Percentiles rank a stretch among this genome's conserved stretches.
phyloP scores from a whole-genome alignment of 139 green algal species.

The Chlamydomonas sphaeroides region DNA sequence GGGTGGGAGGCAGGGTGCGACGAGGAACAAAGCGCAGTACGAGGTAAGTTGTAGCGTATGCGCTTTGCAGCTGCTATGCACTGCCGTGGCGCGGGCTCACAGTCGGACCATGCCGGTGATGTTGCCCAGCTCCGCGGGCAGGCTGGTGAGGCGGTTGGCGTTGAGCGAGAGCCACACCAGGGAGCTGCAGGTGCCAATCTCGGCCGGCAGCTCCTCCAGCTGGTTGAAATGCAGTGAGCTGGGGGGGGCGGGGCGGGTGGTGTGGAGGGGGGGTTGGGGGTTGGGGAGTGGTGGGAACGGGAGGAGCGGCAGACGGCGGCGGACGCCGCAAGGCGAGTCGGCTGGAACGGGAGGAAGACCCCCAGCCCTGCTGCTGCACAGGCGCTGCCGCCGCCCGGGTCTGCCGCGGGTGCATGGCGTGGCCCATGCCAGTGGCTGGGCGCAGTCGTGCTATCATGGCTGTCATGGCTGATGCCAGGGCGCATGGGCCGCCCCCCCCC shows the following conservation, averaged over 20 bases:
- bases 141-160: slow-evolving; percentile 44
- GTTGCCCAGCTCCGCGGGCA: slow-evolving; percentile 45
- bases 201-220: slow-evolving; percentile 50
- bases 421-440: too few relatives aligned
- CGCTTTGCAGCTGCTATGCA: too few relatives aligned
- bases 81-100: slow-evolving; percentile 2
- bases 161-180: slow-evolving; percentile 58
- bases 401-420: too few relatives aligned
- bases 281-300: neutral
- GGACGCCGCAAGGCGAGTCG: neutral
- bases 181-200: slow-evolving; percentile 34
- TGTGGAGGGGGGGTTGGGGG: slow-evolving; percentile 37
- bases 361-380: too few relatives aligned
- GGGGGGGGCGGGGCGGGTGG: slow-evolving; percentile 48
- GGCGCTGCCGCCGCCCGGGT: too few relatives aligned
- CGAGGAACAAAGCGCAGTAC: too few relatives aligned
- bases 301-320: too few relatives aligned
- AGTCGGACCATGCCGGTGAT: slow-evolving; percentile 40
- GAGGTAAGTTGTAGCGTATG: too few relatives aligned
- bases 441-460: too few relatives aligned
- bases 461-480: too few relatives aligned
- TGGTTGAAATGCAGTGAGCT: slow-evolving; percentile 58
- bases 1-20: neutral
- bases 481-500: too few relatives aligned
- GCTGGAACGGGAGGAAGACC: too few relatives aligned